Percentiles rank a stretch among this genome's conserved stretches.
phyloP scores from a whole-genome alignment of 1,284 basidiomycete species.

The Fistulina hepatica region DNA sequence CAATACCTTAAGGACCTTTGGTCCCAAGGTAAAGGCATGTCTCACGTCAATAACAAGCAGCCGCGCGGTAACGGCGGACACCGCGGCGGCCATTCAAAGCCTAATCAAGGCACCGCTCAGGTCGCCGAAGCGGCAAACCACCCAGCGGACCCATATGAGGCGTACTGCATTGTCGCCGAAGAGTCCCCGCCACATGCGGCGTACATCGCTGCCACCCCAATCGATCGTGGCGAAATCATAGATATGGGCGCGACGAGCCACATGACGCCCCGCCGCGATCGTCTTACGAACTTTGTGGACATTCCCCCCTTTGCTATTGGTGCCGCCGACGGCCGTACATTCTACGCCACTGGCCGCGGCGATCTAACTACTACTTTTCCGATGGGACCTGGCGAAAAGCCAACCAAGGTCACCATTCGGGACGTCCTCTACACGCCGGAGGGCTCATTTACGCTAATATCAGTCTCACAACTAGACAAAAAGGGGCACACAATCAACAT shows the following conservation, averaged over 20 bases:
- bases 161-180: too few relatives aligned
- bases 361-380: slow-evolving; percentile 2
- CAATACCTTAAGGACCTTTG: too few relatives aligned
- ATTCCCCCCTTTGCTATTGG: slow-evolving; percentile 4
- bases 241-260: slow-evolving; percentile 8
- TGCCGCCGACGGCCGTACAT: neutral
- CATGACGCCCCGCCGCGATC: slow-evolving; percentile 6
- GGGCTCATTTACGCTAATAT: slow-evolving; percentile 7
- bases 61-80: too few relatives aligned
- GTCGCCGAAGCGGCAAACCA: too few relatives aligned
- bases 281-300: slow-evolving; percentile 6
- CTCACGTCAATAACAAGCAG: too few relatives aligned
- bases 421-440: slow-evolving; percentile 8
- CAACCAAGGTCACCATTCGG: slow-evolving; percentile 3
- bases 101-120: too few relatives aligned
- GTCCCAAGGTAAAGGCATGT: too few relatives aligned
- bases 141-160: too few relatives aligned
- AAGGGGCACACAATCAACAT: slow-evolving; percentile 9
- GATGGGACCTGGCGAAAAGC: slow-evolving; percentile 9
- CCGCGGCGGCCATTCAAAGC: too few relatives aligned
- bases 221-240: too few relatives aligned
- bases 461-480: slow-evolving; percentile 4
- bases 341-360: neutral
- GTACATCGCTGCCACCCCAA: too few relatives aligned
- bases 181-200: too few relatives aligned